phyloP scores from a whole-genome alignment of 1,139 yeast species.

The Yamadazyma pseudoaaseri region DNA sequence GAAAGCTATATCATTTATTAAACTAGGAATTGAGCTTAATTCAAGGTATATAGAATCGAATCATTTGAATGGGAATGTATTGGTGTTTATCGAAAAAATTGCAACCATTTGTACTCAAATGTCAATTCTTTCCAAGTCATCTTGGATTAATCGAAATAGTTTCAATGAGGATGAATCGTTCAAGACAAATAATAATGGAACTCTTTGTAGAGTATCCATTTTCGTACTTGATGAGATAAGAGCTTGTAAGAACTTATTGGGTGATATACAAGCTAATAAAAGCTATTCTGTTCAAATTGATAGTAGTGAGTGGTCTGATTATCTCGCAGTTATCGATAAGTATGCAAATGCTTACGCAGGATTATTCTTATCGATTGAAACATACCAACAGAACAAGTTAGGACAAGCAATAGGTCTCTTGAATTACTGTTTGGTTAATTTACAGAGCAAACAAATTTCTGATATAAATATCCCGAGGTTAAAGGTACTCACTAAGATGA shows the following conservation, averaged over 20 bases:
- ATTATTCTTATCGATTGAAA: conserved; percentile 40
- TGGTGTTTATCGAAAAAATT: conserved; percentile 26
- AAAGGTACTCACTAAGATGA: conserved; percentile 20
- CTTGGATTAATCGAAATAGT: conserved; percentile 38
- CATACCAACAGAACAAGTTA: conserved; percentile 38
- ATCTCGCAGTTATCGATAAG: conserved; percentile 30
- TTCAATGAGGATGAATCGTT: conserved; percentile 28
- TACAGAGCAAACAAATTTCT: conserved; percentile 35
- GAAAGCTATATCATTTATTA: conserved; percentile 26
- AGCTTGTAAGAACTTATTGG: conserved; percentile 17
- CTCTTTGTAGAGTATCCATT: conserved; percentile 42
- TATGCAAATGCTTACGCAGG: conserved; percentile 45
- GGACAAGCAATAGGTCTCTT: conserved; percentile 46
- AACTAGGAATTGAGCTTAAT: conserved; percentile 21
- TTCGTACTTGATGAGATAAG: conserved; percentile 35
- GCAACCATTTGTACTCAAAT: conserved; percentile 36
- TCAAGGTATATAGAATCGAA: background rate
- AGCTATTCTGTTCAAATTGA: conserved; percentile 14
- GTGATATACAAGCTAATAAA: conserved; percentile 12
- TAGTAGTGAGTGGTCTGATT: conserved; percentile 30
- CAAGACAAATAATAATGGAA: conserved; percentile 36
- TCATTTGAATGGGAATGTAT: conserved; percentile 18
- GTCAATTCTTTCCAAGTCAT: conserved; percentile 37
- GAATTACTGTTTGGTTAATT: conserved; percentile 35
- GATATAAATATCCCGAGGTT: conserved; percentile 14